Evolutionary conservation across 371 early-diverging fungal genomes (phyloP), one percentile per base, ranked within the genome.

Genomic region (Batkoa obscura): DNA sequence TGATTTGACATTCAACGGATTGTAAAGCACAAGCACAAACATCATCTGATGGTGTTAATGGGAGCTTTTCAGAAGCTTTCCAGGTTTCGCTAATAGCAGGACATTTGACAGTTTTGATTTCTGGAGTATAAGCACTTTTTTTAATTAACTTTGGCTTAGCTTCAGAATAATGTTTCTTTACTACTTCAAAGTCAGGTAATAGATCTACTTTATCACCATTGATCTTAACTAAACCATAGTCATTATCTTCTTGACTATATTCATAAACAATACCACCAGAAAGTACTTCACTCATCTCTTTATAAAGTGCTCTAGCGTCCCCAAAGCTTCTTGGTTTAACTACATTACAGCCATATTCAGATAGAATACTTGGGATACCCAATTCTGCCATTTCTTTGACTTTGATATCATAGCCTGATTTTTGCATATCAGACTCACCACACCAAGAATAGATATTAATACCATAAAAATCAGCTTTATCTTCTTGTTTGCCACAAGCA

Each of bases 241-340:
- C 62, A 65, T 86, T 88, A 60, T 71, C 77, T 55, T 88, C 86
- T 52, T 88, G 75, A 4, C 77, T 71, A 76, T 79, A 88, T 62
- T 85, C 86, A 61, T 86, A 86, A 80, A 81, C 76, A 39, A 88
- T 74, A 34, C 85, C 87, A 15, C 87, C 86, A 0, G 84, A 84
- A 70, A 80, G 80, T 0, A 67, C 66, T 48, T 59, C 58, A 3
- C 68, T 69, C 88, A 87, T 84, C 31, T 80, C 74, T 5, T 83
- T 79, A 59, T 78, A 82, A 37, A 87, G 66, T 23, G 84, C 71
- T 35, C 65, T 2, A 15, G 32, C 2, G n/a, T 69, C 59, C 72
- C 70, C 72, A 56, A 81, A 81, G 0, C 58, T 57, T n/a, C 80
- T 72, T 0, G 80, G 79, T 0, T 66, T 58, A 36, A 75, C 69